These are phyloP conservation scores for Candida sp. DNA, from an alignment of 1,139 yeast species.

Conservation along the genomic window DNA sequence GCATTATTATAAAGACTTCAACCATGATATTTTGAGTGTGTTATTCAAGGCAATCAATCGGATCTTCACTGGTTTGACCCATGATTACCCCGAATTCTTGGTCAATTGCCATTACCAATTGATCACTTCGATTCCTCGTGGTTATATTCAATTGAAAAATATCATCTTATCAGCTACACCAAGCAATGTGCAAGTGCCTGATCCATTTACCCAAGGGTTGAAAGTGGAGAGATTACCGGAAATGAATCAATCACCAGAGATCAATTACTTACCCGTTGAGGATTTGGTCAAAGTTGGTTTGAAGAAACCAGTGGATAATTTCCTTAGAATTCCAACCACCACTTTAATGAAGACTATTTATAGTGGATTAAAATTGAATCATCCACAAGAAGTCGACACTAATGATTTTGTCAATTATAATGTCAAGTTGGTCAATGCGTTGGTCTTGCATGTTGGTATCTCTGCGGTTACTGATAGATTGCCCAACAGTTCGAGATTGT, in stretches of 20 bases:
- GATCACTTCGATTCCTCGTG: constrained; percentile 67
- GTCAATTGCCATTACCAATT: constrained; percentile 79
- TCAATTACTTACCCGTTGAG: constrained; percentile 60
- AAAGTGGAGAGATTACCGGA: constrained; percentile 68
- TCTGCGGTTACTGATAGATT: constrained; percentile 60
- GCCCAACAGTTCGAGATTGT: constrained; percentile 38
- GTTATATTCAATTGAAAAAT: constrained; percentile 80
- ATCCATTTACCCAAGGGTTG: constrained; percentile 76
- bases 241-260: constrained; percentile 55
- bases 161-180: constrained; percentile 86
- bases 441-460: constrained; percentile 78
- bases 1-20: constrained; percentile 36
- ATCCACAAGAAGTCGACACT: constrained; percentile 42
- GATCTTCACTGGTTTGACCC: constrained; percentile 72
- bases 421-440: constrained; percentile 65
- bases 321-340: constrained; percentile 72
- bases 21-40: constrained; percentile 65
- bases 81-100: constrained; percentile 86
- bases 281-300: constrained; percentile 60
- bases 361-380: constrained; percentile 52
- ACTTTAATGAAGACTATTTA: constrained; percentile 65
- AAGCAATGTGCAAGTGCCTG: constrained; percentile 51
- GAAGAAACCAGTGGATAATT: constrained; percentile 77
- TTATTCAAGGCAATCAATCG: constrained; percentile 86
- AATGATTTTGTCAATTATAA: constrained; percentile 61